Percentiles rank a stretch among this genome's conserved stretches.
Conservation (phyloP, 345 rosid genomes). For the Hirschfeldia incana region DNA sequence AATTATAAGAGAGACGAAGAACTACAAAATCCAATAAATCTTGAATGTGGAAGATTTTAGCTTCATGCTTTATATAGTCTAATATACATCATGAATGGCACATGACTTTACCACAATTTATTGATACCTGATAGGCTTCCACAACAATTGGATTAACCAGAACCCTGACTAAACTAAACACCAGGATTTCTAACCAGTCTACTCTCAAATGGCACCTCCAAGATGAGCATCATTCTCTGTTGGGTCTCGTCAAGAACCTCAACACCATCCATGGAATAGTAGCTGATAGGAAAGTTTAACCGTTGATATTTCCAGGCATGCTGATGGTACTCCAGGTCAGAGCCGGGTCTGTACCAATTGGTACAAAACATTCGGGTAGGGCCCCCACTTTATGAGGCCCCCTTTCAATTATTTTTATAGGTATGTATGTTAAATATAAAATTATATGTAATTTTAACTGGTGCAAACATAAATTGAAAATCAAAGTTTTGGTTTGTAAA, state of each 20-base stretch:
- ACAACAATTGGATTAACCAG: background rate
- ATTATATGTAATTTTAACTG: no score
- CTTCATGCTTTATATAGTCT: background rate
- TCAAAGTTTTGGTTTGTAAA: no score
- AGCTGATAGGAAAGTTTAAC: constrained; percentile 1
- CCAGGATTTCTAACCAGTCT: background rate
- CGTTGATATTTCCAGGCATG: background rate
- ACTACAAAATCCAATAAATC: background rate
- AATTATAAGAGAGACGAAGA: background rate
- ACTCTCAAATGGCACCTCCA: background rate
- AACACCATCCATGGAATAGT: background rate
- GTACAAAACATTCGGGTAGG: no score
- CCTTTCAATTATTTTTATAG: no score
- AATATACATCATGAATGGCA: background rate
- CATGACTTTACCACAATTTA: background rate
- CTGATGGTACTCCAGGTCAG: constrained; percentile 6
- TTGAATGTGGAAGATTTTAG: background rate
- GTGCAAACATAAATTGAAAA: no score
- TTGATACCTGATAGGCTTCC: background rate
- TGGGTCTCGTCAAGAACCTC: background rate
- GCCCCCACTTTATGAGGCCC: no score
- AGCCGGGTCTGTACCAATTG: no score
- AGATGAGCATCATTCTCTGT: constrained; percentile 1
- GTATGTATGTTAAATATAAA: no score
- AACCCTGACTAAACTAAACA: background rate